These are phyloP conservation scores for Penicillium sp. DNA, from an alignment of 2,329 filamentous ascomycete species.

Conservation along the genomic window DNA sequence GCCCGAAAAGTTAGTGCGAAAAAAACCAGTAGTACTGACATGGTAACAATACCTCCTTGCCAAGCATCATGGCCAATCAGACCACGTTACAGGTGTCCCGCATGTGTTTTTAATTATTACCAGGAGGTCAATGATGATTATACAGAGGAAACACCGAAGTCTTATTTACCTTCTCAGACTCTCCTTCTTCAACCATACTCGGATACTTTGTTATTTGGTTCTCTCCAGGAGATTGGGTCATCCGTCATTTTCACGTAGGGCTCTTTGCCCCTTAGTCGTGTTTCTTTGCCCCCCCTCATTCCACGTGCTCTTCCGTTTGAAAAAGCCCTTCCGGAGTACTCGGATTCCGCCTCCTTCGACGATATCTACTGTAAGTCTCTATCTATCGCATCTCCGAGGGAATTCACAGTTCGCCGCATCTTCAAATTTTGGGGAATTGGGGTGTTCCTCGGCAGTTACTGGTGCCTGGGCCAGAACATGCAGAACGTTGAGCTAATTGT, in stretches of 20 bases:
- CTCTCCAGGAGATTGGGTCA: slow-evolving; percentile 1
- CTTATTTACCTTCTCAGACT: slow-evolving; percentile 15
- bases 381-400: not conserved
- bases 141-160: not conserved
- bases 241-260: slow-evolving; percentile 12
- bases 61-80: not conserved
- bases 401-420: not conserved
- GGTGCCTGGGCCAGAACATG: slow-evolving; percentile 2
- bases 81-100: not conserved
- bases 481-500: slow-evolving; percentile 6
- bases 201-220: not conserved
- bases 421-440: not conserved
- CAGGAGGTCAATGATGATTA: slow-evolving; percentile 9
- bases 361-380: slow-evolving; percentile 17
- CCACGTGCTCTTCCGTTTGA: slow-evolving; percentile 23
- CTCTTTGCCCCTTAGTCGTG: slow-evolving; percentile 9
- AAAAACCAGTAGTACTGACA: not conserved
- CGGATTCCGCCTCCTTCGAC: slow-evolving; percentile 17
- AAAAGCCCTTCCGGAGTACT: slow-evolving; percentile 20
- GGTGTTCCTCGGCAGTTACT: not conserved
- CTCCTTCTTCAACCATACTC: slow-evolving; percentile 4
- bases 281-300: slow-evolving; percentile 14
- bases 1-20: slow-evolving; percentile 5
- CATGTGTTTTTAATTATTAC: slow-evolving; percentile 5
- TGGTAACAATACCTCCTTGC: slow-evolving; percentile 6